Evolutionary conservation across 192 early-diverging fungal species (phyloP), one percentile per base, ranked within the genome.

Genomic region (Haplosporangium gracile): DNA sequence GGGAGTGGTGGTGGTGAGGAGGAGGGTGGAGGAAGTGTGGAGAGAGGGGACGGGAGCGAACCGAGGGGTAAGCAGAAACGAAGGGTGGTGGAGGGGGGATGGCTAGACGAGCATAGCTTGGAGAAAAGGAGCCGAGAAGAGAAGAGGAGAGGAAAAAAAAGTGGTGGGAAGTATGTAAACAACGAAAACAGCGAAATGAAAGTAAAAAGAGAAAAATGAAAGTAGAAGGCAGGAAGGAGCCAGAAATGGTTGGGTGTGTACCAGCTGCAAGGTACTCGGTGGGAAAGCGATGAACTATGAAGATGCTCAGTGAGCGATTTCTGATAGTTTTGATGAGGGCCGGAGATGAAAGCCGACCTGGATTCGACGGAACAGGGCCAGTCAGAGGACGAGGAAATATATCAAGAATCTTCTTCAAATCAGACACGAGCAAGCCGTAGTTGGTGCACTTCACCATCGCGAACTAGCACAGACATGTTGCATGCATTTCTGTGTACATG

Each of bases 321-420:
- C 13, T 11, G 43, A 15, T 10, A 45, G 43, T 32, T 65, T 65
- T 32, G 26, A 34, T 65, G 60, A 11, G 60, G 49, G 10, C 60
- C 60, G 60, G 60, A 65, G 60, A 32, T 65, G 29, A 65, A 65
- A 65, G 60, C 60, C 60, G 3, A 32, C 60, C 60, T 65, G 60
- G 60, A 26, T 29, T 29, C 29, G 13, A 63, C 32, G 26, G 60
- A 63, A 32, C 60, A 34, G 13, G 10, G 29, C 60, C 60, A 29
- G 26, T 63, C n/a, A 26, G n/a, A 29, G 10, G 60, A 22, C 29
- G 11, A 32, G 29, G 29, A 65, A 18, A 20, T 49, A 4, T 15
- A 49, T 49, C 60, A 15, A n/a, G 49, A 16, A 5, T 22, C 11
- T 9, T 13, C 43, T 45, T 45, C 43, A 15, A 45, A 22, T 51